A percentile compares a stretch with the other conserved stretches of the same genome.
phyloP scores from a whole-genome alignment of 2,329 filamentous ascomycete species.

The Neurospora sp. region DNA sequence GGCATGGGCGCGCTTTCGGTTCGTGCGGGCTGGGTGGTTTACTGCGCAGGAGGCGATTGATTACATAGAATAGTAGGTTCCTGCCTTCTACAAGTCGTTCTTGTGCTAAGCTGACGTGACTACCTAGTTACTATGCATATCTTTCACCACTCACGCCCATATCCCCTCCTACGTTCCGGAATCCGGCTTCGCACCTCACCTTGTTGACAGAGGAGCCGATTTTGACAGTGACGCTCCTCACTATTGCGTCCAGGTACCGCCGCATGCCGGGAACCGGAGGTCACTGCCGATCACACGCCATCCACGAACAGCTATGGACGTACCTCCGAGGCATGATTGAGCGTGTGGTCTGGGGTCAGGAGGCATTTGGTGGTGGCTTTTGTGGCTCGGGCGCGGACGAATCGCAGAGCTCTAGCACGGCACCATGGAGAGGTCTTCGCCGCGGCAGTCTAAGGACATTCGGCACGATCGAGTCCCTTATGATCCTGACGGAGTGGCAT shows the following conservation, averaged over 20 bases:
- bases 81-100: not conserved
- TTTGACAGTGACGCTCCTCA: constrained; percentile 80
- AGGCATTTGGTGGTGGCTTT: constrained; percentile 85
- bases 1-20: constrained; percentile 86
- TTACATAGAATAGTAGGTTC: constrained; percentile 78
- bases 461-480: constrained; percentile 85
- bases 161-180: constrained; percentile 79
- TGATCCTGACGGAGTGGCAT: constrained; percentile 96
- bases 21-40: constrained; percentile 96
- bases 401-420: constrained; percentile 54
- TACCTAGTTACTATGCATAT: constrained; percentile 70
- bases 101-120: not conserved
- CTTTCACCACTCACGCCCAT: constrained; percentile 89
- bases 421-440: constrained; percentile 58
- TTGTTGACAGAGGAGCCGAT: constrained; percentile 88
- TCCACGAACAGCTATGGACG: constrained; percentile 92
- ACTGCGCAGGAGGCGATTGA: constrained; percentile 85
- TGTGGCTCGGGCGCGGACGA: constrained; percentile 60
- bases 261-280: constrained; percentile 70
- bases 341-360: constrained; percentile 88
- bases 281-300: constrained; percentile 74
- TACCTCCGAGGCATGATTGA: constrained; percentile 94
- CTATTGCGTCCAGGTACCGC: constrained; percentile 81
- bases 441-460: constrained; percentile 78
- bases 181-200: constrained; percentile 67